Base-by-base conservation (phyloP, 306 rosid species). In the Astragalus membranaceus region DNA sequence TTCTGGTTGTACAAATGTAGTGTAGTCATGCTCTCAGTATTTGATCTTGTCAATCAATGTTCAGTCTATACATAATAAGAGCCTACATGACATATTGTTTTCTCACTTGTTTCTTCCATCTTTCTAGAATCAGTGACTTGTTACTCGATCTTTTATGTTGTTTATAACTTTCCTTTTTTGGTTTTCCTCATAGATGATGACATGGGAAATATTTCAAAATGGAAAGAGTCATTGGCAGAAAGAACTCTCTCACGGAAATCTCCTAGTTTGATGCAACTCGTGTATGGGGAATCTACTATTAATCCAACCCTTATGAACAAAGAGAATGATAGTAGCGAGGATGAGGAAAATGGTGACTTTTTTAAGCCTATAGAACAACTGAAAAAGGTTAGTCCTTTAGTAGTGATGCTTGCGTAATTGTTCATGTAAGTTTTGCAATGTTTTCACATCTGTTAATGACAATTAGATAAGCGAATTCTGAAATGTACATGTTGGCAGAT, bases 251-350 rank as follows among this genome's bases (percentile, higher is more conserved):
- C 85, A 11, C 83, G 78, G 60, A 86, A 84, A 78, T 59, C 73
- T 59, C 69, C 83, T 68, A 88, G 88, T 71, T 85, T 94, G 75
- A 90, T 87, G 97, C 92, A 90, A 83, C 85, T 87, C 55, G 97
- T 94, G 48, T 94, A 94, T 58, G 92, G 92, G 78, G 92, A 88
- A 64, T 70, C 89, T 66, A 78, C 83, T 5, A 75, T 51, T 33
- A 41, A 47, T 73, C 54, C 80, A 30, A 73, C 79, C 14, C 17
- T 78, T 52, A 20, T 48, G 52, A 61, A 75, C 49, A 76, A 84
- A 71, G 84, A 73, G 73, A 81, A 82, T 10, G 83, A 69, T 66
- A 80, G 79, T 67, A 80, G 85, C 13, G 90, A 71, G 58, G 85
- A 80, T 54, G 98, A 85, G 16, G 93, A 82, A 72, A 82, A 76